These are phyloP conservation scores for Cyclanthera cordifolia DNA, from an alignment of 306 rosid genomes.

Conservation along the genomic window DNA sequence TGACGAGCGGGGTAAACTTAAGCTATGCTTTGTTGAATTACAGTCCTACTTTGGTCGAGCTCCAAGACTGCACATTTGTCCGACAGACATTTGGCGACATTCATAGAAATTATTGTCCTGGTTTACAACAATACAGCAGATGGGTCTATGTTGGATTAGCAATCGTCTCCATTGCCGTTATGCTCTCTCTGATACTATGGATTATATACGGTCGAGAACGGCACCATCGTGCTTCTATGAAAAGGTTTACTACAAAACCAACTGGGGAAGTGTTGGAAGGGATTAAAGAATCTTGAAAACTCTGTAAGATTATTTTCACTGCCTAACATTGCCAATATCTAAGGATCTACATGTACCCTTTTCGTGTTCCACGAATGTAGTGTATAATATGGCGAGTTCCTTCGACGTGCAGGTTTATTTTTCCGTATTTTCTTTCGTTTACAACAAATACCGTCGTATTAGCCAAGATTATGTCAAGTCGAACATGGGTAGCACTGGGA, in stretches of 20 bases:
- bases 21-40: constrained; percentile 22
- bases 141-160: constrained; percentile 33
- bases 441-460: neutral
- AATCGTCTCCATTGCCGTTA: constrained; percentile 31
- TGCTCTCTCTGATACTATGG: constrained; percentile 53
- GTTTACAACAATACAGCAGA: constrained; percentile 25
- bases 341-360: neutral
- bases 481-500: no score
- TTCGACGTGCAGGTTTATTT: neutral
- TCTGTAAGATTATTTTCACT: constrained; percentile 4
- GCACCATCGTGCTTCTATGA: constrained; percentile 15
- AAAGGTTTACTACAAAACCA: constrained; percentile 5
- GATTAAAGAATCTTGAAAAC: constrained; percentile 17
- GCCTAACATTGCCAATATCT: neutral
- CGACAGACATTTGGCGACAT: constrained; percentile 29
- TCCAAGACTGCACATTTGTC: constrained; percentile 51
- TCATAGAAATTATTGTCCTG: constrained; percentile 26
- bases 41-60: constrained; percentile 31
- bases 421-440: neutral
- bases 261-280: constrained; percentile 15
- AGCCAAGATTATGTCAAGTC: no score
- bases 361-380: neutral
- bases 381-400: neutral
- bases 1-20: constrained; percentile 27
- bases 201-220: constrained; percentile 36